Evolutionary conservation across 1,284 basidiomycete genomes (phyloP), one percentile per base, ranked within the genome.

Genomic region (Moesziomyces sp.): DNA sequence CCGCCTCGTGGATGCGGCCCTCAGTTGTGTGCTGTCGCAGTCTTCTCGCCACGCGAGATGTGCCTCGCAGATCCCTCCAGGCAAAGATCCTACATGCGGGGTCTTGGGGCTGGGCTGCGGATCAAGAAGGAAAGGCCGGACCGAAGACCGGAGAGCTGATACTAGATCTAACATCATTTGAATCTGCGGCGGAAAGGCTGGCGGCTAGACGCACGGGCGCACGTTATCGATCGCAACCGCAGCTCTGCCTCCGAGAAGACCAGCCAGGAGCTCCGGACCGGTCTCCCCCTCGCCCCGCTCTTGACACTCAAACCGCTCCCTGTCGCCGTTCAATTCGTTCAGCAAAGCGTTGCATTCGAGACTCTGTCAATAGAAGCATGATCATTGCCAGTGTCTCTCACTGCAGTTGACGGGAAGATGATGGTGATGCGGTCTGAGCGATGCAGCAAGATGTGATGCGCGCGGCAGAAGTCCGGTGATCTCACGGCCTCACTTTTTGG

Each of bases 221-320:
- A 26, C 38, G 26, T 57, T 57, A 57, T 57, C 55, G 55, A 57
- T 57, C 38, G 46, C 28, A 43, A 14, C 35, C 19, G 26, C 46
- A 50, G 26, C 55, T 50, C 38, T 26, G 43, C 38, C 21, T 14
- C 35, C 35, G 21, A 11, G 21, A 23, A 44, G 38, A 40, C 18
- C 38, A 18, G 44, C 14, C 30, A 52, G 59, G 56, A 63, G 48
- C 56, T 49, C 52, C 66, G 66, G 66, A 49, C 66, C 60, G 66
- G 52, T 59, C 19, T 40, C 42, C 26, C 16, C 5, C 38, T 18
- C 38, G 38, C 14, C 38, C 38, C 14, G 38, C 38, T 40, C 18
- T 40, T 40, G 18, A 18, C 13, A 13, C 30, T 11, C 30, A 34
- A 34, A 34, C 10, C 8, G 7, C 30, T 13, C 10, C 30, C 10